phyloP scores from a whole-genome alignment of 139 green algal species.

The Desmodesmus armatus region DNA sequence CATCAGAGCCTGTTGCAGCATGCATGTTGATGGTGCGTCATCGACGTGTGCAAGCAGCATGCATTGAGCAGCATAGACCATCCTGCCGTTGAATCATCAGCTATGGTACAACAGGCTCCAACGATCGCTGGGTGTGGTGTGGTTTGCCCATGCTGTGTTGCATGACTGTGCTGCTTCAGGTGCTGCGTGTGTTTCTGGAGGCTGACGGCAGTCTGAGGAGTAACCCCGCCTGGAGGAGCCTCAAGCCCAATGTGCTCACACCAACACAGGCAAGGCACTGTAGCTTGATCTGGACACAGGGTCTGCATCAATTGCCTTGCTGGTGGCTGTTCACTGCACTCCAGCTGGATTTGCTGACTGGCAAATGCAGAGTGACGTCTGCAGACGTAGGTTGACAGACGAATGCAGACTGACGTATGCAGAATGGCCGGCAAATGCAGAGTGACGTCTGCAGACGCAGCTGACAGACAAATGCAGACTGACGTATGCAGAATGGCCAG shows the following conservation, averaged over 20 bases:
- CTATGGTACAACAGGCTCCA: background rate
- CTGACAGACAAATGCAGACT: too few species aligned
- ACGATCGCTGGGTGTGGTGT: background rate
- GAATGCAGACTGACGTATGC: too few species aligned
- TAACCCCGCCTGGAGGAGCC: constrained; percentile 37
- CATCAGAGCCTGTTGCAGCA: background rate
- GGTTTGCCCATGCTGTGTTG: too few species aligned
- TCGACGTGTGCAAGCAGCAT: background rate
- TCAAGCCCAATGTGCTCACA: constrained; percentile 33
- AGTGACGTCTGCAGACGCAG: too few species aligned
- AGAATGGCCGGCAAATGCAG: too few species aligned
- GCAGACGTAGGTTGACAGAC: too few species aligned
- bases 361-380: background rate
- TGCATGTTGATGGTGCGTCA: too few species aligned
- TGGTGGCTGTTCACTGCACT: background rate
- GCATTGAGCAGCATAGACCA: background rate
- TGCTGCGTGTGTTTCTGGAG: constrained; percentile 43
- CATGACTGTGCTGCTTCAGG: background rate
- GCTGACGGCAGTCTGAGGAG: constrained; percentile 40
- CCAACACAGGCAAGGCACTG: constrained; percentile 4
- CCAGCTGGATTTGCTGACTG: background rate
- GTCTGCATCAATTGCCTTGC: background rate
- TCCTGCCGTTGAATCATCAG: background rate
- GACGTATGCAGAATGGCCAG: too few species aligned
- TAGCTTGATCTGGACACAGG: too few species aligned